Evolutionary conservation across 805 yeast species (phyloP).

Genomic region (Blastobotrys chiropterorum): DNA sequence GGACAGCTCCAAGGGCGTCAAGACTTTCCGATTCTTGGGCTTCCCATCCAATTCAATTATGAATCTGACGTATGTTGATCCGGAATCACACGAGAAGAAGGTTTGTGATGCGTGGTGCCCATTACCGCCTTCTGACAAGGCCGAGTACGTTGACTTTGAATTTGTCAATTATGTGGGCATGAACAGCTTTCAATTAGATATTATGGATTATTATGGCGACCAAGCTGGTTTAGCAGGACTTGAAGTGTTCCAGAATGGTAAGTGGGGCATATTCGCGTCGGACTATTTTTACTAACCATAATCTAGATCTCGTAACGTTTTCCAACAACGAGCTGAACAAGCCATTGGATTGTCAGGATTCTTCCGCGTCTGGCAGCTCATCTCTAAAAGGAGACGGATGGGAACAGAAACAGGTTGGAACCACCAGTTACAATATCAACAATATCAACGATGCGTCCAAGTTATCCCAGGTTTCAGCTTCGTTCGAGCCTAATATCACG

Average conservation of each 20-base stretch:
- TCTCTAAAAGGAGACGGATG: conserved; percentile 29
- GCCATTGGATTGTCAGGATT: conserved; percentile 48
- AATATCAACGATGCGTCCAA: conserved; percentile 27
- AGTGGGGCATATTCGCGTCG: background rate
- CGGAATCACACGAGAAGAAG: conserved; percentile 47
- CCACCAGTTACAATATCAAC: conserved; percentile 24
- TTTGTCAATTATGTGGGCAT: conserved; percentile 66
- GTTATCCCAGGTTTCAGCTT: conserved; percentile 35
- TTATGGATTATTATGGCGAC: conserved; percentile 62
- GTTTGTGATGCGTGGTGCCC: conserved; percentile 92
- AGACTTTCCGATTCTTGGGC: conserved; percentile 66
- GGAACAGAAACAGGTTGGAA: conserved; percentile 1
- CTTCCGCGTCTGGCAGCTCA: conserved; percentile 29
- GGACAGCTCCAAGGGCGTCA: conserved; percentile 40
- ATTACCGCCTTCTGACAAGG: conserved; percentile 36
- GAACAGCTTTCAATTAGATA: conserved; percentile 53
- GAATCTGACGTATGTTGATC: conserved; percentile 84
- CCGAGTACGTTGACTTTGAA: conserved; percentile 70
- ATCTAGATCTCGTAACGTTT: conserved; percentile 44
- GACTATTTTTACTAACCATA: background rate
- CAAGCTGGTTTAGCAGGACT: conserved; percentile 67
- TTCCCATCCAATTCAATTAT: conserved; percentile 81
- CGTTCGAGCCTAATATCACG: conserved; percentile 61
- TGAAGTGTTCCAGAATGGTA: conserved; percentile 52
- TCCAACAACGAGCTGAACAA: conserved; percentile 72